phyloP scores from a whole-genome alignment of 1,284 basidiomycete species.

The Ustilago tritici region DNA sequence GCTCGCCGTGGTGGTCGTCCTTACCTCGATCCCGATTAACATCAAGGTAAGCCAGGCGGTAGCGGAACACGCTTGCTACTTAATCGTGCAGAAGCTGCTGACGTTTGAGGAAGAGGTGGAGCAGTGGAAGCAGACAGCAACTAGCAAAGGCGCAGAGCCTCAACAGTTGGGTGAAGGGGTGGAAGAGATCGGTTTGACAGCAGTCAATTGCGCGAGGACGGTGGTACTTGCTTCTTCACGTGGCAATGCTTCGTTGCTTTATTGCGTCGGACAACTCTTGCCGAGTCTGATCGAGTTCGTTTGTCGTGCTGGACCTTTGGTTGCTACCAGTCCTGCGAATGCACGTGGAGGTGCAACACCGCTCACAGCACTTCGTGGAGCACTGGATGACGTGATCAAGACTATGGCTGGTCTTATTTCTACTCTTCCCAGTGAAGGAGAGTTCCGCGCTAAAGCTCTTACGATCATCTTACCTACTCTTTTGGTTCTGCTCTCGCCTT shows the following conservation, averaged over 20 bases:
- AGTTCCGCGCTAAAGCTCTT: slow-evolving; percentile 74
- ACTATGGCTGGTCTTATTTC: slow-evolving; percentile 77
- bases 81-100: slow-evolving; percentile 81
- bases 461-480: slow-evolving; percentile 84
- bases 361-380: slow-evolving; percentile 72
- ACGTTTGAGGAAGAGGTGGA: slow-evolving; percentile 75
- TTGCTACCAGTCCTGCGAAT: slow-evolving; percentile 4
- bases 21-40: slow-evolving; percentile 81
- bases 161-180: slow-evolving; percentile 20
- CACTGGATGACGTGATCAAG: slow-evolving; percentile 83
- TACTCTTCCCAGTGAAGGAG: slow-evolving; percentile 29
- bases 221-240: slow-evolving; percentile 72
- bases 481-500: slow-evolving; percentile 76
- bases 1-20: slow-evolving; percentile 83
- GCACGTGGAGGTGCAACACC: slow-evolving; percentile 4
- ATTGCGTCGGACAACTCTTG: slow-evolving; percentile 80
- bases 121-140: slow-evolving; percentile 31
- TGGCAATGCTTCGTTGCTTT: slow-evolving; percentile 78
- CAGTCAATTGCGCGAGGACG: slow-evolving; percentile 87
- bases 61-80: slow-evolving; percentile 85
- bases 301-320: slow-evolving; percentile 72
- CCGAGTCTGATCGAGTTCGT: slow-evolving; percentile 84
- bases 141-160: slow-evolving; percentile 67
- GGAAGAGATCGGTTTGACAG: slow-evolving; percentile 80
- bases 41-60: slow-evolving; percentile 80